These are phyloP conservation scores for Naumovozyma baii DNA, from an alignment of 805 yeast genomes.

Conservation along the genomic window DNA sequence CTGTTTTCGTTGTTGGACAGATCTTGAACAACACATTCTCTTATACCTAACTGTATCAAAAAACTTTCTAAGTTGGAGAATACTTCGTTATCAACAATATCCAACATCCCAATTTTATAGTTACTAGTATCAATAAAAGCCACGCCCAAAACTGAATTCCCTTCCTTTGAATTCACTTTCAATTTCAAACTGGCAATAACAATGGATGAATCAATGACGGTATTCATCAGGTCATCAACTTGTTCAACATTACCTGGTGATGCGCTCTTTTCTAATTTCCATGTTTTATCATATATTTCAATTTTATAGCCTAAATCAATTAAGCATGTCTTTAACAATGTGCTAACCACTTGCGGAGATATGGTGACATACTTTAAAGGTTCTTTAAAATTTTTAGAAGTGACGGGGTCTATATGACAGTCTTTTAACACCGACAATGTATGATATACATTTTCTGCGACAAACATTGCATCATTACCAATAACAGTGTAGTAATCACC, in stretches of 20 bases:
- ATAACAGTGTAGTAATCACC: slow-evolving; percentile 73
- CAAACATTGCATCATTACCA: slow-evolving; percentile 65
- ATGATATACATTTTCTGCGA: slow-evolving; percentile 77
- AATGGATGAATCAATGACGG: slow-evolving; percentile 40
- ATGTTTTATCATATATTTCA: slow-evolving; percentile 65
- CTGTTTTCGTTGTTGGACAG: slow-evolving; percentile 15
- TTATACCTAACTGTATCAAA: slow-evolving; percentile 79
- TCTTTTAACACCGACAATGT: slow-evolving; percentile 74
- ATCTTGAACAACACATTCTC: slow-evolving; percentile 63
- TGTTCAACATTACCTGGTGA: slow-evolving; percentile 85
- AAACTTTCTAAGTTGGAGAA: slow-evolving; percentile 80
- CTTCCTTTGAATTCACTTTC: slow-evolving; percentile 26
- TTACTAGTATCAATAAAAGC: slow-evolving; percentile 69
- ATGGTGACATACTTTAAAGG: slow-evolving; percentile 52
- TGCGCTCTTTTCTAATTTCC: slow-evolving; percentile 51
- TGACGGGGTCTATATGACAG: slow-evolving; percentile 22
- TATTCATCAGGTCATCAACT: slow-evolving; percentile 58
- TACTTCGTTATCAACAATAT: slow-evolving; percentile 79
- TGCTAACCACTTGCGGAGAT: slow-evolving; percentile 62
- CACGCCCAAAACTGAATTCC: slow-evolving; percentile 52
- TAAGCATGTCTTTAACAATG: slow-evolving; percentile 54
- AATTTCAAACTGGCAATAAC: slow-evolving; percentile 40
- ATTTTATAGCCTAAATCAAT: slow-evolving; percentile 66
- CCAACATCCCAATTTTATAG: slow-evolving; percentile 58
- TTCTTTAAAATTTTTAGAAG: slow-evolving; percentile 33